Conservation (phyloP, 2,329 filamentous ascomycete species). For the Diaporthe sp. region DNA sequence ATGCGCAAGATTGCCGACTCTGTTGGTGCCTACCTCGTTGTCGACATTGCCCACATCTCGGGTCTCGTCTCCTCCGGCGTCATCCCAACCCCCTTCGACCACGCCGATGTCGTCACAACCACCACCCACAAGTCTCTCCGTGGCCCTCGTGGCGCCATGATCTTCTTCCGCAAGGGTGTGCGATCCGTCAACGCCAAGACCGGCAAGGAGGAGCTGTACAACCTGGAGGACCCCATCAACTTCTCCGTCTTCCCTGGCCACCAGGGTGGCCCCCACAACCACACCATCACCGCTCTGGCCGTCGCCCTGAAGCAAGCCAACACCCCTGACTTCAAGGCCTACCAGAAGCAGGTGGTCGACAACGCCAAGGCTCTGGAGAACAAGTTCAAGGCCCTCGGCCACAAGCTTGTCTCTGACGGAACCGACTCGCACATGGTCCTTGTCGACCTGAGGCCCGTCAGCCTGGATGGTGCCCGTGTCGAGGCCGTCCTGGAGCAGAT, state of each 20-base stretch:
- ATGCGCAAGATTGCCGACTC: slow-evolving; percentile 97
- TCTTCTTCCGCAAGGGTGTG: slow-evolving; percentile 99
- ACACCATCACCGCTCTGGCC: slow-evolving; percentile 97
- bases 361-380: slow-evolving; percentile 94
- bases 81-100: slow-evolving; percentile 90
- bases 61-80: slow-evolving; percentile 94
- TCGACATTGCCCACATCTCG: slow-evolving; percentile 99
- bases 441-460: slow-evolving; percentile 88
- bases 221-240: slow-evolving; percentile 97
- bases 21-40: slow-evolving; percentile 93
- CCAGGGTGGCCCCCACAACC: slow-evolving; percentile 98
- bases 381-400: slow-evolving; percentile 87
- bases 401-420: slow-evolving; percentile 95
- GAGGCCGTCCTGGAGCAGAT: slow-evolving; percentile 97
- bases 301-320: slow-evolving; percentile 96
- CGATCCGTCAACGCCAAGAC: slow-evolving; percentile 91
- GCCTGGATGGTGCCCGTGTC: slow-evolving; percentile 92
- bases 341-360: slow-evolving; percentile 91
- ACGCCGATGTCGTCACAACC: slow-evolving; percentile 97
- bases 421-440: slow-evolving; percentile 99
- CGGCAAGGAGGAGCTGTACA: slow-evolving; percentile 90
- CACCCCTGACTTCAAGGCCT: slow-evolving; percentile 89
- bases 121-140: slow-evolving; percentile 99
- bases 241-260: slow-evolving; percentile 99
- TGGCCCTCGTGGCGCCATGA: slow-evolving; percentile 98